Percentiles rank a stretch among this genome's conserved stretches.
phyloP scores from a whole-genome alignment of 2,329 filamentous ascomycete genomes.

The Cladosporium colombiae region DNA sequence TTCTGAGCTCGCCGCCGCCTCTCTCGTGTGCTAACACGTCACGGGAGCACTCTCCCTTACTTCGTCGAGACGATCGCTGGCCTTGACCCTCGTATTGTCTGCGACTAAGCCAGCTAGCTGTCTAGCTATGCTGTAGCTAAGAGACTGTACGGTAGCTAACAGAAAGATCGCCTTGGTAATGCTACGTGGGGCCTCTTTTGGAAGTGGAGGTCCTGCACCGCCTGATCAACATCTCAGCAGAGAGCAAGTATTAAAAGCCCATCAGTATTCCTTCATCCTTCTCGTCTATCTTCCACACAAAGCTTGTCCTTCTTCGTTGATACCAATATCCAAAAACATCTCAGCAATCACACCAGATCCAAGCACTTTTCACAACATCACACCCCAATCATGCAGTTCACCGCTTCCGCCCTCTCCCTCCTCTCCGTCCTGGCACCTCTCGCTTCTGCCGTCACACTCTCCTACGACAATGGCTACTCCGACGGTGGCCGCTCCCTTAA shows the following conservation, averaged over 20 bases:
- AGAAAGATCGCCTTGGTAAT: background rate
- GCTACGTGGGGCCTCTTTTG: background rate
- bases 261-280: background rate
- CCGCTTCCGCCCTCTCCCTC: constrained; percentile 44
- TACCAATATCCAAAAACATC: background rate
- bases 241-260: background rate
- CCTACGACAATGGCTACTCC: constrained; percentile 74
- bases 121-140: background rate
- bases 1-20: background rate
- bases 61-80: background rate
- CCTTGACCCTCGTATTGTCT: background rate
- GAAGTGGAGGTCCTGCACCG: background rate
- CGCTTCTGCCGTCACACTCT: constrained; percentile 42
- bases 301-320: background rate
- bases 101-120: background rate
- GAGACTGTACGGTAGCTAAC: background rate
- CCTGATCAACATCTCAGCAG: background rate
- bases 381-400: constrained; percentile 27
- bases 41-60: background rate
- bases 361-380: background rate
- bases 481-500: constrained; percentile 56
- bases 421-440: constrained; percentile 27
- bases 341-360: background rate
- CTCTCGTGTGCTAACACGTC: background rate
- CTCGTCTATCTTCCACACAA: background rate